phyloP scores from a whole-genome alignment of 495 filamentous ascomycete genomes.

The Daldinia grandis region DNA sequence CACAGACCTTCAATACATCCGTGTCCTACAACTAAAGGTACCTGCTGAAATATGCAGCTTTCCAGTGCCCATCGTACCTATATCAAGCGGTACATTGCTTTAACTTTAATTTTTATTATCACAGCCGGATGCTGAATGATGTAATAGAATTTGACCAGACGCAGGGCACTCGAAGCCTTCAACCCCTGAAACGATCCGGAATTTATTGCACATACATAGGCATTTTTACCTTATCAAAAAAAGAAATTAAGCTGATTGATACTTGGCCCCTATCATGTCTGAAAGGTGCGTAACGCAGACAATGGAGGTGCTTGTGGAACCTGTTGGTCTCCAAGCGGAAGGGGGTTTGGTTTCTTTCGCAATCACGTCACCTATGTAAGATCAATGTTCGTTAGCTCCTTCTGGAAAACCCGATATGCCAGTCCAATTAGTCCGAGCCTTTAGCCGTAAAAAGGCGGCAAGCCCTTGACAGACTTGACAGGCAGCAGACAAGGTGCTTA shows the following conservation, averaged over 20 bases:
- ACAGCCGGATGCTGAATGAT: background rate
- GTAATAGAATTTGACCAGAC: background rate
- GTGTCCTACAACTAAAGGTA: conserved; percentile 30
- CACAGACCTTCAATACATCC: conserved; percentile 39
- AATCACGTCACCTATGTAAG: conserved; percentile 27
- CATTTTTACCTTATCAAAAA: background rate
- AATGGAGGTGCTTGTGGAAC: conserved; percentile 28
- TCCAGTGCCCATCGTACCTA: conserved; percentile 15
- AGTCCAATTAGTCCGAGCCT: conserved; percentile 26
- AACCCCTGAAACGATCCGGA: background rate
- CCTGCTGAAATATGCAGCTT: conserved; percentile 34
- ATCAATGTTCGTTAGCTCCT: conserved; percentile 25
- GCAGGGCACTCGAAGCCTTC: background rate
- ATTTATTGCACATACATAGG: background rate
- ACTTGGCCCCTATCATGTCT: background rate
- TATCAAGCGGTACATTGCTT: background rate
- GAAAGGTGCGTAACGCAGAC: background rate
- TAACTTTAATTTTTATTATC: background rate
- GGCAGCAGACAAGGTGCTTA: conserved; percentile 28
- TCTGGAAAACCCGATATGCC: conserved; percentile 18
- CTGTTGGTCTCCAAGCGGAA: conserved; percentile 28
- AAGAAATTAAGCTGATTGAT: background rate
- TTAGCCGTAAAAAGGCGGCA: conserved; percentile 8
- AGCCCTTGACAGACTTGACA: background rate
- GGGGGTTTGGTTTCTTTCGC: conserved; percentile 18